Evolutionary conservation across 2,329 filamentous ascomycete species (phyloP).

Genomic region (Phyllosticta ampelicida): DNA sequence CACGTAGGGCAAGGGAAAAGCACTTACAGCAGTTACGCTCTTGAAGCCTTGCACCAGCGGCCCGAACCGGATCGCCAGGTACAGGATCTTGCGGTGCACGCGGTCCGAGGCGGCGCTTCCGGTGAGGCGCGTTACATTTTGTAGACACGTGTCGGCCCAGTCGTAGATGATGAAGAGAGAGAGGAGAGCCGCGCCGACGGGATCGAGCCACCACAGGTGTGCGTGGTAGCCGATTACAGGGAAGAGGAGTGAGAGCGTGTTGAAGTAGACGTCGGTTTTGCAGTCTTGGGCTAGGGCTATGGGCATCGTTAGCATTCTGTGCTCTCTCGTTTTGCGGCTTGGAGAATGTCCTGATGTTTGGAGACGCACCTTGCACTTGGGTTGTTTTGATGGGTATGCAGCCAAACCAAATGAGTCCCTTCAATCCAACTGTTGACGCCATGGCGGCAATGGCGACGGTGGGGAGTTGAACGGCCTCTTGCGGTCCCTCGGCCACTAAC

Average conservation of each 20-base stretch:
- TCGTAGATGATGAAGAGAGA: constrained; percentile 60
- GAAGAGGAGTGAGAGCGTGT: constrained; percentile 52
- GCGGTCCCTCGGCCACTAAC: constrained; percentile 40
- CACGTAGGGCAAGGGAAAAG: too few species aligned
- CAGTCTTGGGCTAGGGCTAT: constrained; percentile 34
- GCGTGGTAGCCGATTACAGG: constrained; percentile 49
- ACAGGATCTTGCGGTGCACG: constrained; percentile 47
- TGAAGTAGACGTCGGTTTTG: constrained; percentile 55
- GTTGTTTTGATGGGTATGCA: constrained; percentile 52
- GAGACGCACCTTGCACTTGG: constrained; percentile 51
- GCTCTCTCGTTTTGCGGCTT: not conserved
- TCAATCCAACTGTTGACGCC: constrained; percentile 46
- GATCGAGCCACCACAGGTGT: constrained; percentile 57
- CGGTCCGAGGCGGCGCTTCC: constrained; percentile 45
- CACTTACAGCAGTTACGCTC: constrained; percentile 42
- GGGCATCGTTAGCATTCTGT: not conserved
- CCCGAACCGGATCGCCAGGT: constrained; percentile 47
- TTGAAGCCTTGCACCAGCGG: constrained; percentile 46
- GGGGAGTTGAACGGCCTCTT: constrained; percentile 40
- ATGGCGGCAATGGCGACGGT: constrained; percentile 47
- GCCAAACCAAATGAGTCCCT: constrained; percentile 50
- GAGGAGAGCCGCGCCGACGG: constrained; percentile 49
- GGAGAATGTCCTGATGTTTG: constrained; percentile 22
- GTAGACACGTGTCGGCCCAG: constrained; percentile 52
- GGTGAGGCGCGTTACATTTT: constrained; percentile 48